Evolutionary conservation across 192 early-diverging fungal species (phyloP).

Genomic region (Coemansia guatemalensis): DNA sequence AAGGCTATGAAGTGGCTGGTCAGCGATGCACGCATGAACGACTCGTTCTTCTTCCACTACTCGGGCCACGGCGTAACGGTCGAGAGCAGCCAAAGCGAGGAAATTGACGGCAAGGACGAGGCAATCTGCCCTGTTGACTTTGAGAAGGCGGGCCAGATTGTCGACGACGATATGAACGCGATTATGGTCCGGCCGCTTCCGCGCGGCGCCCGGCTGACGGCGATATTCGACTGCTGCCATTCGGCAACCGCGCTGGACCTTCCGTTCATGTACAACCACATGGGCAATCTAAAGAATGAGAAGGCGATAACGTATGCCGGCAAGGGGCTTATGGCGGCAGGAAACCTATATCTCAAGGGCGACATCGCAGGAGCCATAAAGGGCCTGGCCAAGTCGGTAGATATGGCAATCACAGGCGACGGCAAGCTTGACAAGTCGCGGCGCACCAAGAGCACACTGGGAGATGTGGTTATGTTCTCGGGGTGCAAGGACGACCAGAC

Average conservation of each 20-base stretch:
- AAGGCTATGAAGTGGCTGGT: conserved; percentile 79
- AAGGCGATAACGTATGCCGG: conserved; percentile 48
- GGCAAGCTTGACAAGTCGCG: conserved; percentile 43
- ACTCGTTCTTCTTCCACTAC: conserved; percentile 84
- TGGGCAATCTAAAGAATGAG: conserved; percentile 61
- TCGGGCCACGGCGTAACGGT: conserved; percentile 75
- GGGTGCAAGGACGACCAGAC: conserved; percentile 84
- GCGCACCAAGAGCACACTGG: conserved; percentile 52
- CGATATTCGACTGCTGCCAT: conserved; percentile 85
- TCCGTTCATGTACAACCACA: conserved; percentile 73
- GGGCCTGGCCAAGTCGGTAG: conserved; percentile 41
- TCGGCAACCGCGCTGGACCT: conserved; percentile 80
- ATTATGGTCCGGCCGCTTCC: conserved; percentile 74
- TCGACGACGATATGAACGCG: conserved; percentile 75
- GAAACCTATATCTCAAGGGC: conserved; percentile 42
- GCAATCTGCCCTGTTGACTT: conserved; percentile 73
- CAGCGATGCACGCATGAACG: conserved; percentile 67
- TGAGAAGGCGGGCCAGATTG: conserved; percentile 60
- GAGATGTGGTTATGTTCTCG: conserved; percentile 79
- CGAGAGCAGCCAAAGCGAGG: conserved; percentile 64
- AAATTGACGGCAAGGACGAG: conserved; percentile 78
- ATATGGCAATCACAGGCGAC: conserved; percentile 46
- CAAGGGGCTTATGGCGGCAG: conserved; percentile 35
- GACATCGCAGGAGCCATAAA: conserved; percentile 42
- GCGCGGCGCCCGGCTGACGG: conserved; percentile 71